These are phyloP conservation scores for Mortierella sp. DNA, from an alignment of 371 early-diverging fungal genomes.

Conservation along the genomic window DNA sequence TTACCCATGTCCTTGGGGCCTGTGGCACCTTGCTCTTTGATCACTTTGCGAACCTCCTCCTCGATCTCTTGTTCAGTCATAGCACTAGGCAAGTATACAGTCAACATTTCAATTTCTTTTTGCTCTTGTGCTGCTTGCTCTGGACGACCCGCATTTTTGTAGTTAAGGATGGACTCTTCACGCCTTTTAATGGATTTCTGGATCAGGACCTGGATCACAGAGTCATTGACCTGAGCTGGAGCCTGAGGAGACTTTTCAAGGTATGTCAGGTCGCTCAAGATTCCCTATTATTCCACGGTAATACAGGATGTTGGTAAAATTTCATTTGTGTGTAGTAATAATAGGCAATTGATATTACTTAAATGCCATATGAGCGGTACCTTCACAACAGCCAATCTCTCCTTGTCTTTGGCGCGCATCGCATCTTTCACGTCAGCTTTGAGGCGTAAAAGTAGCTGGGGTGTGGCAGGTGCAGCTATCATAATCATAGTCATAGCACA, in stretches of 20 bases:
- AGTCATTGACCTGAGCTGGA: slow-evolving; percentile 46
- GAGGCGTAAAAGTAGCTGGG: slow-evolving; percentile 60
- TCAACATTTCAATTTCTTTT: slow-evolving; percentile 71
- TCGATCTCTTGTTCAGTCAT: slow-evolving; percentile 78
- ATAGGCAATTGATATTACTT: not conserved
- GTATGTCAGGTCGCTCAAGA: slow-evolving; percentile 80
- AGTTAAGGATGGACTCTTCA: slow-evolving; percentile 76
- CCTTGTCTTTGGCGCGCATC: slow-evolving; percentile 80
- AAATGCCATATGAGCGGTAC: slow-evolving; percentile 6
- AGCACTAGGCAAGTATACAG: slow-evolving; percentile 77
- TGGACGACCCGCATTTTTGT: slow-evolving; percentile 68
- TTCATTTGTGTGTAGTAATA: too few species aligned
- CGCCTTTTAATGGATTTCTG: slow-evolving; percentile 82
- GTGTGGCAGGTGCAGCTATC: slow-evolving; percentile 36
- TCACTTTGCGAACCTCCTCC: slow-evolving; percentile 61
- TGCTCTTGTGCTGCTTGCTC: slow-evolving; percentile 77
- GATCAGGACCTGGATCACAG: slow-evolving; percentile 69
- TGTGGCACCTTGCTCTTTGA: slow-evolving; percentile 68
- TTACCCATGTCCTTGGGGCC: slow-evolving; percentile 77
- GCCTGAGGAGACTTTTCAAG: slow-evolving; percentile 74
- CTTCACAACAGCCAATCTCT: slow-evolving; percentile 77
- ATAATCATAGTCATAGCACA: not conserved
- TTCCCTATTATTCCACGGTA: slow-evolving; percentile 40
- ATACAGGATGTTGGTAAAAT: not conserved
- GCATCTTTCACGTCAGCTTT: slow-evolving; percentile 79